phyloP scores from a whole-genome alignment of 768 basidiomycete genomes.

The Xerocomus brunneocitrinus region DNA sequence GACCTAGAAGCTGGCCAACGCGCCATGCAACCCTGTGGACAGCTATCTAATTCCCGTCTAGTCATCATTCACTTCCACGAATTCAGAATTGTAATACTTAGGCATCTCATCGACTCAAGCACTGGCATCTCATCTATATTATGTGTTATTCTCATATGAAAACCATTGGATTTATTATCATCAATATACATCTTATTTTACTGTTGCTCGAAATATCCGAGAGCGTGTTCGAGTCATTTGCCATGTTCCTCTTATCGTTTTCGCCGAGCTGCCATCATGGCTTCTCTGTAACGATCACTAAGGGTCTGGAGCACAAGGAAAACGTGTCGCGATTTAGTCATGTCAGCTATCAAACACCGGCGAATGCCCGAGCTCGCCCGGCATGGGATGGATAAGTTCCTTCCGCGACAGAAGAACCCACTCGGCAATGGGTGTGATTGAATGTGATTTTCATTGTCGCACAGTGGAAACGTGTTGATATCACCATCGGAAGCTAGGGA shows the following conservation, averaged over 20 bases:
- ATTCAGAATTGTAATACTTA: conserved; percentile 1
- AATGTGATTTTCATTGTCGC: background rate
- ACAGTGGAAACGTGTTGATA: background rate
- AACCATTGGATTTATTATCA: background rate
- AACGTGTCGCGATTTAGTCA: background rate
- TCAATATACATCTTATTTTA: background rate
- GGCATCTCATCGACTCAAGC: conserved; percentile 4
- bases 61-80: conserved; percentile 4
- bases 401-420: background rate
- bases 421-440: background rate
- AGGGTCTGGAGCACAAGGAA: background rate
- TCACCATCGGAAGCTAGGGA: background rate
- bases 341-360: background rate
- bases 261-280: background rate
- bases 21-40: background rate
- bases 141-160: conserved; percentile 5
- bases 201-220: background rate
- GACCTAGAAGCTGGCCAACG: background rate
- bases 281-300: background rate
- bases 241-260: background rate
- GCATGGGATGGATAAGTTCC: conserved; percentile 6
- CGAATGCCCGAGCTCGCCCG: no score
- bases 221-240: background rate
- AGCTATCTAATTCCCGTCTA: background rate
- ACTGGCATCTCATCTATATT: conserved; percentile 10